Percentiles rank a stretch among this genome's conserved stretches.
These are phyloP conservation scores for Globisporangium rhizosaccharum DNA, from an alignment of 352 stramenopile genomes.

Conservation along the genomic window DNA sequence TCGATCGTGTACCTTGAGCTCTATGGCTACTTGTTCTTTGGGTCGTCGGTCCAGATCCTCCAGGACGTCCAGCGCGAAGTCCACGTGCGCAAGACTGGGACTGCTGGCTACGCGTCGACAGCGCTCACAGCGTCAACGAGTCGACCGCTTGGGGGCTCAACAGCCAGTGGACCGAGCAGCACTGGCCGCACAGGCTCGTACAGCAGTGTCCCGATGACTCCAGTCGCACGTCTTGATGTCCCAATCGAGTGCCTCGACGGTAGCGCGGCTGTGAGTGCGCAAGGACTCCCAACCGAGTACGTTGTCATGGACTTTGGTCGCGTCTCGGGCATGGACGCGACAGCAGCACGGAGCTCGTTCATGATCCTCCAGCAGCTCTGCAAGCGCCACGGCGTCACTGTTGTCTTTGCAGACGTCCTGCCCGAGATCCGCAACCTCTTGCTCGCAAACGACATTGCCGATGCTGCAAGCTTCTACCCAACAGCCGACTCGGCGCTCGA, in stretches of 20 bases:
- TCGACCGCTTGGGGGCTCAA: not conserved
- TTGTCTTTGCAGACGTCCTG: constrained; percentile 67
- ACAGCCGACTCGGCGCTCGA: constrained; percentile 73
- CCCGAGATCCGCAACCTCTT: constrained; percentile 64
- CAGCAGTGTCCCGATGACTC: constrained; percentile 43
- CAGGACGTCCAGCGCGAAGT: constrained; percentile 77
- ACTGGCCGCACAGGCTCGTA: constrained; percentile 6
- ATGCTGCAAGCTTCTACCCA: constrained; percentile 54
- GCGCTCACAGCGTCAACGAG: constrained; percentile 5
- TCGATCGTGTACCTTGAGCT: constrained; percentile 78
- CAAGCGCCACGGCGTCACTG: constrained; percentile 56
- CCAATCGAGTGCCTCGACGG: constrained; percentile 69
- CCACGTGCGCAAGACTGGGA: constrained; percentile 37
- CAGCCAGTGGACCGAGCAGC: not conserved
- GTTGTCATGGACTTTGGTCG: constrained; percentile 88
- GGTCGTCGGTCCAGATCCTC: constrained; percentile 77
- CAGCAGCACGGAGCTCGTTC: constrained; percentile 71
- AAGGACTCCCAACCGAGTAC: constrained; percentile 69
- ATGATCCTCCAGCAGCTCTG: constrained; percentile 83
- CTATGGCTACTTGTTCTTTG: constrained; percentile 85
- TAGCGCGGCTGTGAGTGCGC: constrained; percentile 32
- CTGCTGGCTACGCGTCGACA: constrained; percentile 4
- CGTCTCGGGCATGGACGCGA: constrained; percentile 87
- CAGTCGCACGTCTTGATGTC: constrained; percentile 39
- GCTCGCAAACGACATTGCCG: constrained; percentile 69